Evolutionary conservation across 2,329 filamentous ascomycete genomes (phyloP), one percentile per base, ranked within the genome.

Genomic region (Paracoccidioides brasiliensis): DNA sequence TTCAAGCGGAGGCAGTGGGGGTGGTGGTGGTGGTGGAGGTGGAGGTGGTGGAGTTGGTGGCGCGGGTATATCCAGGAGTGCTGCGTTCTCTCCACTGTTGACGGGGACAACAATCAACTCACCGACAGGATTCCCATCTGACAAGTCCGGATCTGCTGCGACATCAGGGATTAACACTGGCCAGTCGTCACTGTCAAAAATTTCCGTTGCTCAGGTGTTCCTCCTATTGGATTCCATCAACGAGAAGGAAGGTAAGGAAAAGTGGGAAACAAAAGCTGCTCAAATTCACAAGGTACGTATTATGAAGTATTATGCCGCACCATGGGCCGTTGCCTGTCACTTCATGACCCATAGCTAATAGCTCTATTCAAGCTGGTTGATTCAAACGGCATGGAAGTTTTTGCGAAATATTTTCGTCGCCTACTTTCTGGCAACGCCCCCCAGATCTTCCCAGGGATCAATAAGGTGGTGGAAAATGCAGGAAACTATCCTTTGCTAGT

Each of bases 341-440:
- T 37, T 52, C 9, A 44, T 22, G 22, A 22, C 22, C 22, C 45
- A 55, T 38, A 52, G 15, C 57, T 59, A 48, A 59, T 43, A 33
- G 51, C 56, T 44, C 43, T 37, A 53, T 32, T 32, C 22, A 60
- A 95, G 88, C 84, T 97, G 70, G 86, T 97, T 76, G 85, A 95
- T 82, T 90, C 91, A 67, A 85, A 95, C 90, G 90, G 90, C 69
- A 98, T 98, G 91, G 94, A 98, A 79, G 90, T 96, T 69, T 96
- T 90, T 71, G 84, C 88, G 58, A 94, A 90, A 77, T 96, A 93
- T 73, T 95, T 98, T 74, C 85, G 89, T 72, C 88, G 91, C 73
- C 79, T 97, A 69, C 82, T 98, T 68, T 86, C 86, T 72, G 85
- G 85, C 74, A 96, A 96, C 82, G 89, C 90, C 65, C 77, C 85